Percentiles rank a stretch among this genome's conserved stretches.
Evolutionary conservation across 179 eudicot genomes (phyloP).

Genomic region (Beta macrorhiza): DNA sequence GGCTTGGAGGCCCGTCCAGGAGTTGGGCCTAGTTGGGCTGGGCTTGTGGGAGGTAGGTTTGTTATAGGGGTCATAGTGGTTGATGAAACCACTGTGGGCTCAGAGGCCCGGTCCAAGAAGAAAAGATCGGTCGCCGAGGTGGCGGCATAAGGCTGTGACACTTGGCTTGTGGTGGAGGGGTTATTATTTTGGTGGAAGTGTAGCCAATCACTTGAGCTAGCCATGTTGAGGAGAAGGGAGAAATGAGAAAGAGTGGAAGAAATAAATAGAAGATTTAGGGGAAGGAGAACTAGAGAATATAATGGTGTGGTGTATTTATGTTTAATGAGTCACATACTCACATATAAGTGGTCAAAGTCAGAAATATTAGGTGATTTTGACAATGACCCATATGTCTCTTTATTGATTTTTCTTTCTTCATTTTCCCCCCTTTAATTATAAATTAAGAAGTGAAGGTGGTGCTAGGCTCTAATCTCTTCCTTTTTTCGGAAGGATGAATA

Average conservation of each 20-base stretch:
- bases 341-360: conserved; percentile 38
- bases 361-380: conserved; percentile 35
- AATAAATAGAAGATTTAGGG: not conserved
- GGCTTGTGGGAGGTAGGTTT: not conserved
- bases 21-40: conserved; percentile 24
- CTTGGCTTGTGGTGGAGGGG: conserved; percentile 16
- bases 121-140: conserved; percentile 18
- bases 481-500: too few species aligned
- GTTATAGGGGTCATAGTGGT: conserved; percentile 9
- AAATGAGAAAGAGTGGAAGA: too few species aligned
- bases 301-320: conserved; percentile 35
- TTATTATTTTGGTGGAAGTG: conserved; percentile 30
- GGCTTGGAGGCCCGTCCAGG: conserved; percentile 43
- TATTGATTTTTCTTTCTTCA: not conserved
- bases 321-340: conserved; percentile 8
- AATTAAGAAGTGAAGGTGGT: too few species aligned
- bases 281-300: not conserved
- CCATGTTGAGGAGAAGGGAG: conserved; percentile 4
- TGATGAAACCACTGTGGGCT: conserved; percentile 21
- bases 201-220: conserved; percentile 37
- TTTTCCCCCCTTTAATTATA: not conserved
- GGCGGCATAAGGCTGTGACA: conserved; percentile 16
- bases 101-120: conserved; percentile 27
- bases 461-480: too few species aligned
- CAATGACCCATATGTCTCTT: conserved; percentile 21